phyloP scores from a whole-genome alignment of 768 basidiomycete genomes.

The Chiua virens region DNA sequence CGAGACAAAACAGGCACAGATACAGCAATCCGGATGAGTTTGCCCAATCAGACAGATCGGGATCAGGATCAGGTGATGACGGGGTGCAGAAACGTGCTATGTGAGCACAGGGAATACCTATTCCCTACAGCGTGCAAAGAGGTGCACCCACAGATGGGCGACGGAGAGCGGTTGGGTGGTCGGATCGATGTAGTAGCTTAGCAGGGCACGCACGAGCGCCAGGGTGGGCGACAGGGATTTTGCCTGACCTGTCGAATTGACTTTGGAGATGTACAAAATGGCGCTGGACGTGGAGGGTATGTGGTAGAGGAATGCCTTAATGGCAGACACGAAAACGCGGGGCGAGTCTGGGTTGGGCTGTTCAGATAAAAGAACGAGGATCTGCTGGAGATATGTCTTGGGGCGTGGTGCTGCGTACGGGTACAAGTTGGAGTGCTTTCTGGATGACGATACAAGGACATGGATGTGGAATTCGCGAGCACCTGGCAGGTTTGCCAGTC shows the following conservation, averaged over 20 bases:
- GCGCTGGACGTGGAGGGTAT: conserved; percentile 66
- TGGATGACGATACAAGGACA: conserved; percentile 65
- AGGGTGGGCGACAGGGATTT: conserved; percentile 64
- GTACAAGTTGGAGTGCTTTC: conserved; percentile 68
- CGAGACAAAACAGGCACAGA: too few species aligned
- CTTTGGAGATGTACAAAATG: conserved; percentile 89
- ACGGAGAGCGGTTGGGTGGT: conserved; percentile 58
- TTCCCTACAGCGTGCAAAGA: too few species aligned
- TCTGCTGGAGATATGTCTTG: conserved; percentile 69
- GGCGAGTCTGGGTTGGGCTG: conserved; percentile 48
- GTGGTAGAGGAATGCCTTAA: conserved; percentile 77
- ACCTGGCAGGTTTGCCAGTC: conserved; percentile 59
- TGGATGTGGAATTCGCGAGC: conserved; percentile 74
- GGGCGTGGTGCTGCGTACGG: conserved; percentile 71
- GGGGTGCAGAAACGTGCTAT: too few species aligned
- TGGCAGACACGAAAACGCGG: conserved; percentile 69
- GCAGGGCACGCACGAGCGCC: conserved; percentile 62
- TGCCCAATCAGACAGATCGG: too few species aligned
- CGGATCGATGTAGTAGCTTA: conserved; percentile 64
- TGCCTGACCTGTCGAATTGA: conserved; percentile 87
- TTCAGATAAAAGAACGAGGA: conserved; percentile 75
- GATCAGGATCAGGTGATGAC: too few species aligned
- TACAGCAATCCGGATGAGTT: too few species aligned
- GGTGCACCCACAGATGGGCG: conserved; percentile 71
- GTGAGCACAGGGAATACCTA: too few species aligned